Base-by-base conservation (phyloP, 2,329 filamentous ascomycete species). In the Botrytis galanthina region DNA sequence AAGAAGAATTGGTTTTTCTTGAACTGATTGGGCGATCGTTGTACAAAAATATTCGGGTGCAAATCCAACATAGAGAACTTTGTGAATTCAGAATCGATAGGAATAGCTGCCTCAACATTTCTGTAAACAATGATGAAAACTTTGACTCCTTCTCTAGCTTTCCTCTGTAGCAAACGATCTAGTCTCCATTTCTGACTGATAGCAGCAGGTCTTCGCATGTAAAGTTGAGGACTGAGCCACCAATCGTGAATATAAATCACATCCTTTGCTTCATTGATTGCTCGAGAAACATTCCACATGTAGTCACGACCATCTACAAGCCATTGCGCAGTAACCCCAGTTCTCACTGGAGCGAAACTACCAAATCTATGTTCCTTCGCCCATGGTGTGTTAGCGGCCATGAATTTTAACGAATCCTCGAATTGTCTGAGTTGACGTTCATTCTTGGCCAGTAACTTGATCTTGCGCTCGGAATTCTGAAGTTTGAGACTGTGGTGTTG, bases 1-100 rank as follows among this genome's bases (percentile, higher is more conserved):
- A 97, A 99, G 86, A 99, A 99, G 85, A 99, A 99, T 63, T 97
- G 97, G 79, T 98, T 98, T 84, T 99, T 97, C 80, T 97, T 93
- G 83, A 98, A 95, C 83, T 99, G 96, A 79, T 99, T 98, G 0
- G 96, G 96, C 4, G 96, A 98, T 79, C 96, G 88, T 81, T 98
- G 94, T 22, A 99, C 94, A 78, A 97, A 97, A 75, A 99, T 91
- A 81, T 99, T 99, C 32, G 94, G 94, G 78, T 98, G 95, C 12
- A 99, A 87, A 80, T 98, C 97, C 66, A 99, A 89, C 74, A 99
- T 87, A 1, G 95, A 97, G 83, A 95, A 97, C 80, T 99, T 99
- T 73, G 96, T 98, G 82, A 98, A 97, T 82, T 98, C 95, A 1
- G 95, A 98, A 82, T 99, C 96, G 80, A 99, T 99, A 5, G 96